These are phyloP conservation scores for Nicotiana noctiflora DNA, from an alignment of 257 asterid genomes.

Conservation along the genomic window DNA sequence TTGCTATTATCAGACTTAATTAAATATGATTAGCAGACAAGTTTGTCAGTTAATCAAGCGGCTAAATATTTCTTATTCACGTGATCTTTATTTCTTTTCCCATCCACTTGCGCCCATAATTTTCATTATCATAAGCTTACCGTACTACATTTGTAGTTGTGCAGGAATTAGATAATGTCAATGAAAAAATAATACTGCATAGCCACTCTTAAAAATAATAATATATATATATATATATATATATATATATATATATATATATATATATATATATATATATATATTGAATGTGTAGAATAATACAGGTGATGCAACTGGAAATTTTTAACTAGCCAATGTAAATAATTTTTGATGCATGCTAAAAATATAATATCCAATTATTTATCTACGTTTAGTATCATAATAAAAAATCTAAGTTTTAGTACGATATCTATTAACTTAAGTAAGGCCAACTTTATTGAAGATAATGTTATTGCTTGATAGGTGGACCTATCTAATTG, in stretches of 20 bases:
- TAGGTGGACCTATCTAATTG: background rate
- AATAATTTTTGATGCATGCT: too few species aligned
- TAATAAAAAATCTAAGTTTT: background rate
- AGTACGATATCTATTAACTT: slow-evolving; percentile 4
- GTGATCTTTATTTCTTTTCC: slow-evolving; percentile 20
- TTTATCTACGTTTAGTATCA: background rate
- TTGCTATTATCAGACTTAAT: slow-evolving; percentile 17
- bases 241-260: too few species aligned
- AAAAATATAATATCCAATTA: background rate
- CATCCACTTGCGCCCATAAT: slow-evolving; percentile 25
- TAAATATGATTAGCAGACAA: slow-evolving; percentile 29
- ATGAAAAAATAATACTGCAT: too few species aligned
- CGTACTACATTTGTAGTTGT: slow-evolving; percentile 35
- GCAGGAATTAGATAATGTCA: slow-evolving; percentile 21
- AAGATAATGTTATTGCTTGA: background rate
- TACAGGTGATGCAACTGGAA: too few species aligned
- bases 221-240: too few species aligned
- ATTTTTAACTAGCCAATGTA: too few species aligned
- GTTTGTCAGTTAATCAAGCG: slow-evolving; percentile 35
- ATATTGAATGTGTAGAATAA: too few species aligned
- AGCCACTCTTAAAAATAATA: too few species aligned
- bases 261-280: too few species aligned
- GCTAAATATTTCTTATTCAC: slow-evolving; percentile 25
- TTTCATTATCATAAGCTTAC: slow-evolving; percentile 21
- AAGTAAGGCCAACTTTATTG: background rate